These are phyloP conservation scores for Bretschneidera sinensis DNA, from an alignment of 345 rosid species.

Conservation along the genomic window DNA sequence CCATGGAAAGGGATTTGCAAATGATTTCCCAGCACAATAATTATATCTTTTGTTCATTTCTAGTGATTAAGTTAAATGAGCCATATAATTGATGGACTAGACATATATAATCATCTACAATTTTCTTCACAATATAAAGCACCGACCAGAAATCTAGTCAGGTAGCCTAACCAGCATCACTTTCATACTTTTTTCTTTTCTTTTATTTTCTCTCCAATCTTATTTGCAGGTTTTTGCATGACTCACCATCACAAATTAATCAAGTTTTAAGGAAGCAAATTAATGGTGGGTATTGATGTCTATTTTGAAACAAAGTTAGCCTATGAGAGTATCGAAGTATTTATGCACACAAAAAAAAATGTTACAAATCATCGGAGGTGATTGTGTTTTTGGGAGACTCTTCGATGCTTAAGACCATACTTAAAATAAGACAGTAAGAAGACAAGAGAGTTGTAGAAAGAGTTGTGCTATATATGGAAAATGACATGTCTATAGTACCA, in stretches of 20 bases:
- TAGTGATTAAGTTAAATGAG: slow-evolving; percentile 9
- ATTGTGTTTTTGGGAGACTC: too few species aligned
- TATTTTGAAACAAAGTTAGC: too few species aligned
- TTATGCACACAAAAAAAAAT: too few species aligned
- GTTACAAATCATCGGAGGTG: too few species aligned
- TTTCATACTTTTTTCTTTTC: too few species aligned
- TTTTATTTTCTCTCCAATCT: neutral
- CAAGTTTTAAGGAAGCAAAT: slow-evolving; percentile 34
- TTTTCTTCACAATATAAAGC: slow-evolving; percentile 8
- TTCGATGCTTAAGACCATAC: too few species aligned
- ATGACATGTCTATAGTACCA: too few species aligned
- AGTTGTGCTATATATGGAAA: too few species aligned
- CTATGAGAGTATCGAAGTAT: too few species aligned
- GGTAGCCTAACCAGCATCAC: slow-evolving; percentile 24
- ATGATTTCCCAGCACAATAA: slow-evolving; percentile 2
- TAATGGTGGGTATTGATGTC: slow-evolving; percentile 24
- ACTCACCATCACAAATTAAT: slow-evolving; percentile 10
- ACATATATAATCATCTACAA: slow-evolving; percentile 10
- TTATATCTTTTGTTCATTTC: slow-evolving; percentile 21
- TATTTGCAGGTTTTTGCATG: slow-evolving; percentile 16
- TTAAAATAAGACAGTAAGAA: neutral
- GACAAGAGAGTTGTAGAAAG: too few species aligned
- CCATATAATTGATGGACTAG: neutral
- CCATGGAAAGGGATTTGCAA: too few species aligned
- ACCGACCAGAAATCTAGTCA: slow-evolving; percentile 32